A percentile compares a stretch with the other conserved stretches of the same genome.
Conservation (phyloP, 169 alveolate genomes). For the Miamiensis avidus region DNA sequence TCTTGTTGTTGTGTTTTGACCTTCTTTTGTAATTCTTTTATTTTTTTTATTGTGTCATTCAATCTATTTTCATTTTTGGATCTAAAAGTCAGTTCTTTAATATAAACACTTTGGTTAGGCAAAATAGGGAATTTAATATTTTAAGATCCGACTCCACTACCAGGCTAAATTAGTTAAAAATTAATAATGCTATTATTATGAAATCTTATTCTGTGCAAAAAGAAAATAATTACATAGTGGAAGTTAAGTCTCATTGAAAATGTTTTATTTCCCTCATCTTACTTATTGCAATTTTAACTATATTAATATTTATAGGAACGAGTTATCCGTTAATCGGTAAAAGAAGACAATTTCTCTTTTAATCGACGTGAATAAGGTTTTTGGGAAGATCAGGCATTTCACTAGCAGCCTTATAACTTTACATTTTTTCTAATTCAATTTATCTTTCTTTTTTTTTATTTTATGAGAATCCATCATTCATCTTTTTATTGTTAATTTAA, state of each 20-base stretch:
- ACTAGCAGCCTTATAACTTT: conserved; percentile 60
- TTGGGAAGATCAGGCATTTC: conserved; percentile 63
- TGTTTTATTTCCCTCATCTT: conserved; percentile 46
- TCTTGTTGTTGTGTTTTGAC: conserved; percentile 65
- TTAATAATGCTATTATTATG: neutral
- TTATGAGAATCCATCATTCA: conserved; percentile 35
- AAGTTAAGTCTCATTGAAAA: conserved; percentile 68
- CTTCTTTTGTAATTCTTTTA: conserved; percentile 71
- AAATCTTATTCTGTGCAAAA: neutral
- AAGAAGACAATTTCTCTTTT: conserved; percentile 53
- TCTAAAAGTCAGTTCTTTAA: conserved; percentile 74
- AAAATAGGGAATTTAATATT: conserved; percentile 60
- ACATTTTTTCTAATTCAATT: conserved; percentile 63
- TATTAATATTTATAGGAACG: conserved; percentile 77
- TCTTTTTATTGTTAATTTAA: neutral
- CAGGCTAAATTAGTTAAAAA: neutral
- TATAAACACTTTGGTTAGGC: conserved; percentile 55
- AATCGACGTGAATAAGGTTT: conserved; percentile 64
- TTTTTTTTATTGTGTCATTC: conserved; percentile 47
- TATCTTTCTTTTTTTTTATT: conserved; percentile 51
- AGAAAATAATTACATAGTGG: conserved; percentile 50
- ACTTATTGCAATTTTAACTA: conserved; percentile 72
- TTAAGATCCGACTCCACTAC: conserved; percentile 13
- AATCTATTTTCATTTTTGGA: conserved; percentile 53
- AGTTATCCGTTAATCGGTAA: conserved; percentile 63